These are phyloP conservation scores for Phytophthora colocasiae DNA, from an alignment of 352 stramenopile species.

Conservation along the genomic window DNA sequence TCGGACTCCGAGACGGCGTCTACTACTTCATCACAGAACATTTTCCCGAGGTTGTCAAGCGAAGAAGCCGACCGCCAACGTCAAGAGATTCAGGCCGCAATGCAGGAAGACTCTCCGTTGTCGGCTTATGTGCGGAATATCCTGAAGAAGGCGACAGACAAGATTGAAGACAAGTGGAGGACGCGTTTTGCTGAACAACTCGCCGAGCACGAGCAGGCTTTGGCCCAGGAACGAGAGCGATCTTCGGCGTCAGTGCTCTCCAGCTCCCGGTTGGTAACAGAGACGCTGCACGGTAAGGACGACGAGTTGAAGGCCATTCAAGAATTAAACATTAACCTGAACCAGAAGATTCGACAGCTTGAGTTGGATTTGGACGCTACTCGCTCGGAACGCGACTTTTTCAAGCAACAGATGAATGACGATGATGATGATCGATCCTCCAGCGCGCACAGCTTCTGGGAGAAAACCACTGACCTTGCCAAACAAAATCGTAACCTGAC, in stretches of 20 bases:
- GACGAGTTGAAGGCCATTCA: slow-evolving; percentile 78
- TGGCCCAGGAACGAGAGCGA: slow-evolving; percentile 71
- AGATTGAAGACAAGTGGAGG: slow-evolving; percentile 88
- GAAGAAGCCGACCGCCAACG: slow-evolving; percentile 45
- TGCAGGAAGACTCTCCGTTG: slow-evolving; percentile 69
- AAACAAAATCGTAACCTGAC: slow-evolving; percentile 81
- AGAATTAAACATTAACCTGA: slow-evolving; percentile 66
- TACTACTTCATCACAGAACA: slow-evolving; percentile 43
- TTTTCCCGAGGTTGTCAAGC: slow-evolving; percentile 38
- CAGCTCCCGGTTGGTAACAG: slow-evolving; percentile 70
- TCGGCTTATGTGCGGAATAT: slow-evolving; percentile 80
- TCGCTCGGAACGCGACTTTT: slow-evolving; percentile 71
- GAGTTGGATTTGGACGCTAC: slow-evolving; percentile 72
- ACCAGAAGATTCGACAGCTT: slow-evolving; percentile 75
- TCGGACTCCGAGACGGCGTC: slow-evolving; percentile 45
- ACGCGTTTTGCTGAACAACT: slow-evolving; percentile 72
- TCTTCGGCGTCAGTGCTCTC: slow-evolving; percentile 69
- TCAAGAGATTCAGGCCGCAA: slow-evolving; percentile 46
- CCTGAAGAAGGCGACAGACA: slow-evolving; percentile 77
- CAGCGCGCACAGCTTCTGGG: slow-evolving; percentile 80
- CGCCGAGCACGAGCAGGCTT: slow-evolving; percentile 68
- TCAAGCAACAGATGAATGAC: slow-evolving; percentile 74
- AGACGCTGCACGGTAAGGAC: slow-evolving; percentile 80
- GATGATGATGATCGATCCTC: slow-evolving; percentile 78
- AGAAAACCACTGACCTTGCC: slow-evolving; percentile 87